Conservation (phyloP, 2,329 filamentous ascomycete species). For the Fusarium miscanthi region DNA sequence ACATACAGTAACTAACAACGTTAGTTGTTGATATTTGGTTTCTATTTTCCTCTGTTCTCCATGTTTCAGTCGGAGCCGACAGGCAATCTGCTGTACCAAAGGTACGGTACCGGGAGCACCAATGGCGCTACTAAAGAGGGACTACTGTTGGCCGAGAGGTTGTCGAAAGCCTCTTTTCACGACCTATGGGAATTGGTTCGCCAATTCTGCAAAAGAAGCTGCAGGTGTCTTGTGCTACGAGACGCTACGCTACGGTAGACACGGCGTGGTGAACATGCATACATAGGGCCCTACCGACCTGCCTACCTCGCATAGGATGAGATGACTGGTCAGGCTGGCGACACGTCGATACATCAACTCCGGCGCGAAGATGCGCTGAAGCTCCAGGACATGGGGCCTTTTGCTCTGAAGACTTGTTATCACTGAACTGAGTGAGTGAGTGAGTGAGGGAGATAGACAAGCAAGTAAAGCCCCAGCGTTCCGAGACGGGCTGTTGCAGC, state of each 20-base stretch:
- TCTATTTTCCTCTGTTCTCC: slow-evolving; percentile 7
- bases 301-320: background rate
- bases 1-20: background rate
- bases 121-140: slow-evolving; percentile 13
- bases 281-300: background rate
- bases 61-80: slow-evolving; percentile 31
- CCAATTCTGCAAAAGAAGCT: background rate
- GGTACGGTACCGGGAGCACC: slow-evolving; percentile 22
- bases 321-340: slow-evolving; percentile 12
- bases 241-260: background rate
- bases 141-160: background rate
- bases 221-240: slow-evolving; percentile 3
- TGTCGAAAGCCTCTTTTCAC: slow-evolving; percentile 1
- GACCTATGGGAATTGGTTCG: background rate
- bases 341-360: background rate
- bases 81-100: slow-evolving; percentile 13
- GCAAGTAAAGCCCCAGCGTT: background rate
- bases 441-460: background rate
- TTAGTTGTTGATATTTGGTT: background rate
- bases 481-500: background rate
- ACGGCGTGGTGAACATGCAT: background rate
- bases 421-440: background rate
- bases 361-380: slow-evolving; percentile 29
- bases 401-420: background rate
- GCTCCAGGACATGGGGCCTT: slow-evolving; percentile 3